Conservation (phyloP, 139 green algal species). For the Monoraphidium neglectum region DNA sequence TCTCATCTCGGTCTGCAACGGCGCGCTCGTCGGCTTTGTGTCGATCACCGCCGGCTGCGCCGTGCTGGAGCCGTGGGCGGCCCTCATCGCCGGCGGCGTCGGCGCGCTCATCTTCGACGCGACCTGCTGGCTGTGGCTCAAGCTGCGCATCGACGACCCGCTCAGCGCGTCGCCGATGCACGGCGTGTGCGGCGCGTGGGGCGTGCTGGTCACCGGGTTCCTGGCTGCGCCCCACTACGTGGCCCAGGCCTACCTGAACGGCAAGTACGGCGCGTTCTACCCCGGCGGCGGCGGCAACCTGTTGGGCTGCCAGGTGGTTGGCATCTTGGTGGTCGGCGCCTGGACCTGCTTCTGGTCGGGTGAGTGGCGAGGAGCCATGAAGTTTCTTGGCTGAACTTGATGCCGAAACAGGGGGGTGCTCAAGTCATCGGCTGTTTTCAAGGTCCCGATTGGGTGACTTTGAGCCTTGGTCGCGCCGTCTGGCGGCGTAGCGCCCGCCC, state of each 20-base stretch:
- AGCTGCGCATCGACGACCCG: slow-evolving; percentile 74
- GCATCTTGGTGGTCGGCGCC: slow-evolving; percentile 58
- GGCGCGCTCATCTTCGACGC: slow-evolving; percentile 42
- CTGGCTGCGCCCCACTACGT: slow-evolving; percentile 52
- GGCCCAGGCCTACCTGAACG: slow-evolving; percentile 40
- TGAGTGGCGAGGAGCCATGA: not conserved
- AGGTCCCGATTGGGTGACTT: too few species aligned
- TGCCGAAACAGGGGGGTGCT: too few species aligned
- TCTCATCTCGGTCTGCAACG: slow-evolving; percentile 76
- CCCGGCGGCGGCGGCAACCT: slow-evolving; percentile 49
- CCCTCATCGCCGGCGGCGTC: slow-evolving; percentile 55
- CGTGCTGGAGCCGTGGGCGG: slow-evolving; percentile 68
- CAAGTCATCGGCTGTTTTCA: too few species aligned
- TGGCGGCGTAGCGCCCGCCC: too few species aligned
- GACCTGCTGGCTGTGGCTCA: slow-evolving; percentile 42
- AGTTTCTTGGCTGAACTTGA: too few species aligned
- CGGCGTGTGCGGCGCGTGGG: slow-evolving; percentile 64
- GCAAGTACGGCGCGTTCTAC: slow-evolving; percentile 65
- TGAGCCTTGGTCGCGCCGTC: too few species aligned
- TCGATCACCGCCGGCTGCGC: slow-evolving; percentile 60
- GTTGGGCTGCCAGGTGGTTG: slow-evolving; percentile 60
- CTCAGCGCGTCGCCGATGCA: slow-evolving; percentile 78
- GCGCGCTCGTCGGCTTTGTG: slow-evolving; percentile 77
- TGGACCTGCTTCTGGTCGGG: slow-evolving; percentile 28
- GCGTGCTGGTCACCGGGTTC: slow-evolving; percentile 55